These are phyloP conservation scores for Diplodia mutila DNA, from an alignment of 2,329 filamentous ascomycete genomes.

Conservation along the genomic window DNA sequence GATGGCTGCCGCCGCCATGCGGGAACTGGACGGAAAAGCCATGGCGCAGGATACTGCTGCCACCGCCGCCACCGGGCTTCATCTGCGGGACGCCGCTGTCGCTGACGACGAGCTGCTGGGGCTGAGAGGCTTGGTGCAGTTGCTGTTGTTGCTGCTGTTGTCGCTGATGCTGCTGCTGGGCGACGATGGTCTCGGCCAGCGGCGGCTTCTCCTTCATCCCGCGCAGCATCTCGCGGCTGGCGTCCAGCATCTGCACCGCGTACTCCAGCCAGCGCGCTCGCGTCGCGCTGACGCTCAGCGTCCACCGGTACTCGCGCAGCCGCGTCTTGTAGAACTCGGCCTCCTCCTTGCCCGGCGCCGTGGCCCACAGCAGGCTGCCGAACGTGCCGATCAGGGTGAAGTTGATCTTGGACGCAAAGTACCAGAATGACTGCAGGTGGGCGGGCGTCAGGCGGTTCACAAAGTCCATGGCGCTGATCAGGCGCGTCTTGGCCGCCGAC, in stretches of 20 bases:
- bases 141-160: slow-evolving; percentile 3
- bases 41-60: not conserved
- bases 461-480: slow-evolving; percentile 97
- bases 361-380: slow-evolving; percentile 86
- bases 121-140: not conserved
- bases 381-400: slow-evolving; percentile 96
- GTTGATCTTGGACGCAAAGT: slow-evolving; percentile 83
- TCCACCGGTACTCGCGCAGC: slow-evolving; percentile 91
- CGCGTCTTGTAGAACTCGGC: slow-evolving; percentile 88
- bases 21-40: not conserved
- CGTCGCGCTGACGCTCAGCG: slow-evolving; percentile 81
- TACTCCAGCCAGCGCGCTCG: slow-evolving; percentile 58
- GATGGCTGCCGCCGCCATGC: not conserved
- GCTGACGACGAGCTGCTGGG: slow-evolving; percentile 15
- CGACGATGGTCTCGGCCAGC: slow-evolving; percentile 5
- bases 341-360: slow-evolving; percentile 83
- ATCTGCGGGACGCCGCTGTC: slow-evolving; percentile 18
- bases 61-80: slow-evolving; percentile 7
- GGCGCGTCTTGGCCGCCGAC: slow-evolving; percentile 86
- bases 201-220: slow-evolving; percentile 50
- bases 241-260: slow-evolving; percentile 51
- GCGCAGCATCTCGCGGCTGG: slow-evolving; percentile 49
- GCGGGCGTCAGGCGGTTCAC: slow-evolving; percentile 87
- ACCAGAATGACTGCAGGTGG: slow-evolving; percentile 92
- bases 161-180: slow-evolving; percentile 6